Evolutionary conservation across 2,329 filamentous ascomycete species (phyloP).

Genomic region (Sporothrix variecibatus): DNA sequence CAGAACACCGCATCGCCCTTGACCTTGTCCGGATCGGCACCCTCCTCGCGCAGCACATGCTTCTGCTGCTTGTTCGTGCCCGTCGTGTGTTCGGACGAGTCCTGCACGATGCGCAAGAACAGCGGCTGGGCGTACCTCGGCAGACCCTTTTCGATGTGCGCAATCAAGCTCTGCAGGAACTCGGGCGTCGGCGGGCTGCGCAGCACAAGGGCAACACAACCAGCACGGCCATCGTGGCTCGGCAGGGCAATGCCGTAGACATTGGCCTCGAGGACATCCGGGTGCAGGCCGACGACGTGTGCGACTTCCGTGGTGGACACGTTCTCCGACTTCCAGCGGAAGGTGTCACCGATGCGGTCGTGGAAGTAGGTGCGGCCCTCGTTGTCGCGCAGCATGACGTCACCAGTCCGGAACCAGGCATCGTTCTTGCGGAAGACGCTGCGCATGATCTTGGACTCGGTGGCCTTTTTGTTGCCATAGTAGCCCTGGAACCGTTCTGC

Average conservation of each 20-base stretch:
- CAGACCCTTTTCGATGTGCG: slow-evolving; percentile 58
- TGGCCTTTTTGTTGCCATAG: slow-evolving; percentile 71
- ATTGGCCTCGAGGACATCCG: slow-evolving; percentile 72
- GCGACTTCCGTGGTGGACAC: slow-evolving; percentile 81
- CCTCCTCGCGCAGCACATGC: slow-evolving; percentile 67
- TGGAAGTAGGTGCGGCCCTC: slow-evolving; percentile 78
- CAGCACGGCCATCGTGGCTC: slow-evolving; percentile 79
- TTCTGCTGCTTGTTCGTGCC: slow-evolving; percentile 93
- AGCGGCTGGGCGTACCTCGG: slow-evolving; percentile 76
- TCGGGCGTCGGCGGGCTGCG: slow-evolving; percentile 48
- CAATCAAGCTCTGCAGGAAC: slow-evolving; percentile 59
- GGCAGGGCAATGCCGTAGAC: slow-evolving; percentile 82
- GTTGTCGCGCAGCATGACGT: slow-evolving; percentile 69
- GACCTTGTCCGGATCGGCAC: slow-evolving; percentile 66
- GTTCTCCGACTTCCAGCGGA: slow-evolving; percentile 81
- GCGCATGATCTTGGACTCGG: slow-evolving; percentile 70
- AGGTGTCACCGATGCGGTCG: slow-evolving; percentile 78
- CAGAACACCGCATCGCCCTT: slow-evolving; percentile 59
- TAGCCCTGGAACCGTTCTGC: slow-evolving; percentile 76
- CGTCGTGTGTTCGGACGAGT: slow-evolving; percentile 63
- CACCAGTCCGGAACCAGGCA: slow-evolving; percentile 82
- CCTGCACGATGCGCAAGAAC: slow-evolving; percentile 69
- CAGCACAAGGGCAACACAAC: slow-evolving; percentile 60
- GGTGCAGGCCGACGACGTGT: slow-evolving; percentile 69
- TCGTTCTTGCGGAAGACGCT: slow-evolving; percentile 75